Evolutionary conservation across 345 rosid species (phyloP), one percentile per base, ranked within the genome.

Genomic region (Melaleuca quinquenervia): DNA sequence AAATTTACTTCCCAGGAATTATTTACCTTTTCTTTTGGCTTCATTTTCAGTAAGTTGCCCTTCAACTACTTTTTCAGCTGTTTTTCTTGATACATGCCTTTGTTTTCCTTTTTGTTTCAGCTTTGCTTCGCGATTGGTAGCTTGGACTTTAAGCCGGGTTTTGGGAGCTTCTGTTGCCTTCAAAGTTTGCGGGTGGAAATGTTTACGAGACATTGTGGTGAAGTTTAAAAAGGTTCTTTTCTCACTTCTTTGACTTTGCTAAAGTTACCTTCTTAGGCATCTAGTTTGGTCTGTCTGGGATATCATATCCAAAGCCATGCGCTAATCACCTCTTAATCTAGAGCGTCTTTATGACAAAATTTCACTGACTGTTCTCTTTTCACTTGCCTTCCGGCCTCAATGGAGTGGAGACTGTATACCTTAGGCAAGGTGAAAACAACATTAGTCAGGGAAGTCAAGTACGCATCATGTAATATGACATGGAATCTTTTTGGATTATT

Each of bases 121-220:
- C 88, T 92, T 94, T 86, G 91, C 94, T 82, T 91, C 95, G 58
- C 94, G 98, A 90, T 85, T 95, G 91, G 90, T 93, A 86, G 98
- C 99, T 24, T 97, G 92, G 96, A 88, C 95, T 88, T 89, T 96
- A 87, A 93, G 99, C 92, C 91, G 95, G 83, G 87, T 93, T 22
- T 29, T 97, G 26, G 96, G 98, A 90, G 99, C 93, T 50, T 93
- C 96, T 50, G 93, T 97, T 86, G 91, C 89, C 85, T 95, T 97
- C 55, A 96, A 96, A 27, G 91, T 96, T 89, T 96, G 95, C 50
- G 97, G 99, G 82, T 97, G 99, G 99, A 97, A 96, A 91, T 95
- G 97, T 85, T 89, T 97, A 80, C 92, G 92, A 85, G 98, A 97
- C 86, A 91, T 97, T 3, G 92, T 93, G 60, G 95, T 97, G 89